phyloP scores from a whole-genome alignment of 768 basidiomycete species.

The Mrakia blollopis region DNA sequence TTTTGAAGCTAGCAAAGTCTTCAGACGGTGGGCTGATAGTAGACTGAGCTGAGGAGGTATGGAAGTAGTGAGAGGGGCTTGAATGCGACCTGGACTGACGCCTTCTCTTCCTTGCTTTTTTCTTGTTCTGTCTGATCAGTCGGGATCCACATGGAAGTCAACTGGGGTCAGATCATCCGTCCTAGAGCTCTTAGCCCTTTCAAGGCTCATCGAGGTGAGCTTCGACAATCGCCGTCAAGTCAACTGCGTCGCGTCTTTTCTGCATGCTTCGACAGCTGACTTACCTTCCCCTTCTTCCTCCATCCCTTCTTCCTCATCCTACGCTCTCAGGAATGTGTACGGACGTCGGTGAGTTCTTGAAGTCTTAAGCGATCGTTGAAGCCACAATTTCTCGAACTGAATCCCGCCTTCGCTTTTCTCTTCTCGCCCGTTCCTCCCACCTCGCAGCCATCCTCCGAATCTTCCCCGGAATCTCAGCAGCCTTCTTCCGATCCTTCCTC shows the following conservation, averaged over 20 bases:
- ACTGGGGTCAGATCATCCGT: constrained; percentile 81
- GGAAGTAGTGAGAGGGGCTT: neutral
- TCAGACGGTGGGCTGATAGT: too few relatives aligned
- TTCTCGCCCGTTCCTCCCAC: neutral
- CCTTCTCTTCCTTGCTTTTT: neutral
- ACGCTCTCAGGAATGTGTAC: constrained; percentile 63
- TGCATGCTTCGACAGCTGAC: neutral
- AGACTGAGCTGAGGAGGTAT: neutral
- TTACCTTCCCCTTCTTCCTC: neutral
- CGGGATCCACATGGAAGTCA: constrained; percentile 81
- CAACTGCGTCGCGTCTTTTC: neutral
- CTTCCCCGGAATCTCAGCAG: constrained; percentile 35
- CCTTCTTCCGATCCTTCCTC: constrained; percentile 40
- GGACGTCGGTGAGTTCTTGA: constrained; percentile 61
- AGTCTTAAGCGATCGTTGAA: too few relatives aligned
- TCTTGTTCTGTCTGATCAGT: constrained; percentile 65
- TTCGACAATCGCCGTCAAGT: neutral
- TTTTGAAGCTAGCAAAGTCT: too few relatives aligned
- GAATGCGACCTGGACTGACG: neutral
- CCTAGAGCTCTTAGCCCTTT: constrained; percentile 75
- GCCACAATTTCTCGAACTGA: too few relatives aligned
- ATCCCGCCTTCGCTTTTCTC: neutral
- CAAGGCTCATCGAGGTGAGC: constrained; percentile 67
- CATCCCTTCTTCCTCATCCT: neutral
- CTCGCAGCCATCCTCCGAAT: constrained; percentile 33